phyloP scores from a whole-genome alignment of 192 early-diverging fungal species.

The Podila epicladia region DNA sequence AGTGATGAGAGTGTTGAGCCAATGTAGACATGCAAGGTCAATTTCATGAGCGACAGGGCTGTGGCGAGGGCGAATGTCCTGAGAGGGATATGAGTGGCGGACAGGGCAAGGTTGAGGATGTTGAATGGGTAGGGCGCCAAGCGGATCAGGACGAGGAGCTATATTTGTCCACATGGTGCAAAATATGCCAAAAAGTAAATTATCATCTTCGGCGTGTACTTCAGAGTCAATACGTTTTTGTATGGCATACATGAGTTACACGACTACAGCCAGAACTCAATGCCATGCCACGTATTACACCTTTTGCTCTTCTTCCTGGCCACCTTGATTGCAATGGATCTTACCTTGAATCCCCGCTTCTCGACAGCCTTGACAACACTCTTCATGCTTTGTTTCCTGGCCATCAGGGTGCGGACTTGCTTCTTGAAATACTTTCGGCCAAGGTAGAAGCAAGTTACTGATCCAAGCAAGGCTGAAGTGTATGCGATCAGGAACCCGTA shows the following conservation, averaged over 20 bases:
- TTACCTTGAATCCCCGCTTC: conserved; percentile 70
- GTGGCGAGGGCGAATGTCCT: conserved; percentile 59
- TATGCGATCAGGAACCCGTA: conserved; percentile 70
- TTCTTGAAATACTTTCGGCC: conserved; percentile 59
- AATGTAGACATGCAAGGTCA: conserved; percentile 69
- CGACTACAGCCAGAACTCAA: no score
- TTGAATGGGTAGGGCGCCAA: conserved; percentile 80
- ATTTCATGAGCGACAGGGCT: conserved; percentile 64
- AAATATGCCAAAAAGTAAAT: background rate
- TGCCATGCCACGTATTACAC: no score
- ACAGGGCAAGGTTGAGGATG: conserved; percentile 67
- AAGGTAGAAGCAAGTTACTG: conserved; percentile 62
- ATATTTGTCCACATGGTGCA: background rate
- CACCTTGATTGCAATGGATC: background rate
- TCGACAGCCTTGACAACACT: conserved; percentile 68
- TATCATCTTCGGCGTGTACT: background rate
- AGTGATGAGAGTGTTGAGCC: conserved; percentile 66
- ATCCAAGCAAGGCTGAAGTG: conserved; percentile 65
- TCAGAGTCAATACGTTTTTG: background rate
- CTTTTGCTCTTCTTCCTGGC: no score
- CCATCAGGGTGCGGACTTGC: conserved; percentile 54
- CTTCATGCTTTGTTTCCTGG: conserved; percentile 58
- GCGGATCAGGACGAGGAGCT: conserved; percentile 74
- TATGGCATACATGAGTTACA: no score
- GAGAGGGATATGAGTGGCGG: conserved; percentile 64